Evolutionary conservation across 305 asterid genomes (phyloP).

Genomic region (Fraxinus dipetala): DNA sequence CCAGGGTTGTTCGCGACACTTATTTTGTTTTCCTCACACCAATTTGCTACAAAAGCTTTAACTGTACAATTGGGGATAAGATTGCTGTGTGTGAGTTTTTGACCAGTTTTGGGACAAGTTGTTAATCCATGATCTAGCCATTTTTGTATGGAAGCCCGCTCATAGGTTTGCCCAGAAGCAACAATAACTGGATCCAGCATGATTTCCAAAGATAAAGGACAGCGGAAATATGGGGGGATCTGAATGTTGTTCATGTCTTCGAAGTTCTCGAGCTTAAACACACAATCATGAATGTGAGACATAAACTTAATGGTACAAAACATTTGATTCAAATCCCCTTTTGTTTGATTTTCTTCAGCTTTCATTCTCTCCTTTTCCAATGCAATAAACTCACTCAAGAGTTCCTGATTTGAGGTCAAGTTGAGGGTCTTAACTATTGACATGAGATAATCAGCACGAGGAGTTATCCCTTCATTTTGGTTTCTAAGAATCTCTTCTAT

Average conservation of each 20-base stretch:
- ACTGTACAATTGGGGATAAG: conserved; percentile 75
- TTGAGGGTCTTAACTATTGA: conserved; percentile 47
- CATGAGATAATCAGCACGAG: conserved; percentile 37
- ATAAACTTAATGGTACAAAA: conserved; percentile 39
- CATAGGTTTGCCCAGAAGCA: conserved; percentile 91
- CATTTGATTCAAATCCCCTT: conserved; percentile 39
- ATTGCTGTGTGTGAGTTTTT: conserved; percentile 53
- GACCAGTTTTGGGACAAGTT: conserved; percentile 67
- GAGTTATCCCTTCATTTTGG: conserved; percentile 49
- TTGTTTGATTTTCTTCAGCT: conserved; percentile 37
- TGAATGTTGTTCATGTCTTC: conserved; percentile 45
- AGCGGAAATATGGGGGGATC: conserved; percentile 65
- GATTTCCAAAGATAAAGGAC: conserved; percentile 76
- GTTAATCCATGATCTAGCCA: conserved; percentile 79
- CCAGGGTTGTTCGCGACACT: conserved; percentile 31
- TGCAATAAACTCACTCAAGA: conserved; percentile 67
- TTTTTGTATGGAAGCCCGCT: conserved; percentile 65
- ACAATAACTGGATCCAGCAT: conserved; percentile 88
- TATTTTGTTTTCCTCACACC: conserved; percentile 66
- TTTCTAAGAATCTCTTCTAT: conserved; percentile 49
- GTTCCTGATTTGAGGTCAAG: conserved; percentile 57
- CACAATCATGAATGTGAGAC: conserved; percentile 53
- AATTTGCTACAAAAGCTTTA: conserved; percentile 65
- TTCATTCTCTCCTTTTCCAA: conserved; percentile 72
- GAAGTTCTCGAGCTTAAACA: conserved; percentile 43